Evolutionary conservation across 768 basidiomycete species (phyloP).

Genomic region (Xanthoconium purpureum): DNA sequence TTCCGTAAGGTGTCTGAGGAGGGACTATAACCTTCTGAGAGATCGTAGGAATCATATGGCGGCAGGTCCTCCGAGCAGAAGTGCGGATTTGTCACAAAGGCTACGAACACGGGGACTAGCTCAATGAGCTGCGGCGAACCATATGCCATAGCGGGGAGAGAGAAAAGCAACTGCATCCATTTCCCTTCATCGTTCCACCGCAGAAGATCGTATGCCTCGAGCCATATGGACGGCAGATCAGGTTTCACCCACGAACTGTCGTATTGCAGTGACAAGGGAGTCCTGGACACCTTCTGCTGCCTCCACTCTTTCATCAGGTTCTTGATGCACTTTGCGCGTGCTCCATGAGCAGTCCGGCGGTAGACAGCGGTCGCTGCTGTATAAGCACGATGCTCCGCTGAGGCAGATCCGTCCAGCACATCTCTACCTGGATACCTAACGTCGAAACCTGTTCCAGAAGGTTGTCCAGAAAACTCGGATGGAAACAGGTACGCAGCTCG

Average conservation of each 20-base stretch:
- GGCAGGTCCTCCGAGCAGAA: conserved; percentile 18
- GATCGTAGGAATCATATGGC: conserved; percentile 6
- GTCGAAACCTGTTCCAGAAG: background rate
- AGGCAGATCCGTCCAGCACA: background rate
- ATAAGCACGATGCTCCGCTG: conserved; percentile 18
- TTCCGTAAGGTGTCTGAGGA: background rate
- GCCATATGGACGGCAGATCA: conserved; percentile 21
- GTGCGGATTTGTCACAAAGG: conserved; percentile 23
- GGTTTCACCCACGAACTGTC: conserved; percentile 28
- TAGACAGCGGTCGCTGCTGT: conserved; percentile 6
- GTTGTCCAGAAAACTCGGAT: conserved; percentile 1
- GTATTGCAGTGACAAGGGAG: conserved; percentile 21
- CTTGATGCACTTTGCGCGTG: background rate
- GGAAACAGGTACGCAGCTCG: conserved; percentile 17
- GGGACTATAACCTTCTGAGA: conserved; percentile 9
- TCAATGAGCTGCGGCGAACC: conserved; percentile 3
- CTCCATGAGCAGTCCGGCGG: background rate
- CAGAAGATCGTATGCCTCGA: conserved; percentile 29
- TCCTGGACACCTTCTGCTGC: background rate
- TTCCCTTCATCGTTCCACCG: conserved; percentile 10
- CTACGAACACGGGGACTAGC: conserved; percentile 31
- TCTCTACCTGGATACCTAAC: conserved; percentile 14
- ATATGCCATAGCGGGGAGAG: conserved; percentile 34
- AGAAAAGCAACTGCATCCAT: conserved; percentile 28
- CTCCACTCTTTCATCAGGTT: conserved; percentile 10